Conservation (phyloP, 2,329 filamentous ascomycete species). For the Curvularia verruculosa region DNA sequence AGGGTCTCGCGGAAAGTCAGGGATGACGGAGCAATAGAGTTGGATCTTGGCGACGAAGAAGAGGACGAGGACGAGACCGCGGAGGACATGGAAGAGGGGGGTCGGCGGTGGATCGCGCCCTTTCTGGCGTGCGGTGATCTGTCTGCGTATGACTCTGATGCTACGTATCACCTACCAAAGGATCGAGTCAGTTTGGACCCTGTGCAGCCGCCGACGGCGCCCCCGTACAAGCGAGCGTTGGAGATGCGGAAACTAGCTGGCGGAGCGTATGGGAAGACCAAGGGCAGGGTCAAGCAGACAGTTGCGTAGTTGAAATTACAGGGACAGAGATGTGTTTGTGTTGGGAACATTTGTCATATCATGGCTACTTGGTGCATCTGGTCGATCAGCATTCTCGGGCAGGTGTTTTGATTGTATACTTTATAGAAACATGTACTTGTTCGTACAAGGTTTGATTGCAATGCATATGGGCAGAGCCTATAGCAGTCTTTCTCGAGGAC, state of each 20-base stretch:
- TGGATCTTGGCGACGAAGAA: conserved; percentile 54
- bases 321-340: not conserved
- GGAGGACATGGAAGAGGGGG: conserved; percentile 48
- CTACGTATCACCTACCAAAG: conserved; percentile 86
- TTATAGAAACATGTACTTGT: not conserved
- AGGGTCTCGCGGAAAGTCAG: conserved; percentile 40
- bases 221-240: conserved; percentile 89
- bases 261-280: conserved; percentile 78
- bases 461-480: not conserved
- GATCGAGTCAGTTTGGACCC: conserved; percentile 88
- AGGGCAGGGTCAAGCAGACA: conserved; percentile 35
- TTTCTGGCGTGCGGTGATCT: conserved; percentile 98
- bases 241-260: conserved; percentile 79
- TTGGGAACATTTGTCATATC: too few species aligned
- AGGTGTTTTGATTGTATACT: not conserved
- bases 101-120: conserved; percentile 83
- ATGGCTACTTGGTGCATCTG: not conserved
- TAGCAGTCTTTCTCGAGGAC: too few species aligned
- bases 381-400: not conserved
- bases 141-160: conserved; percentile 93
- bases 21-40: conserved; percentile 56
- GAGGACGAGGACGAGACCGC: conserved; percentile 48
- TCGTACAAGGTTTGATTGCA: not conserved
- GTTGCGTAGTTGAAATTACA: not conserved
- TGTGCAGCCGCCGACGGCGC: conserved; percentile 92